Base-by-base conservation (phyloP, 805 yeast genomes). In the Candida insectorum region DNA sequence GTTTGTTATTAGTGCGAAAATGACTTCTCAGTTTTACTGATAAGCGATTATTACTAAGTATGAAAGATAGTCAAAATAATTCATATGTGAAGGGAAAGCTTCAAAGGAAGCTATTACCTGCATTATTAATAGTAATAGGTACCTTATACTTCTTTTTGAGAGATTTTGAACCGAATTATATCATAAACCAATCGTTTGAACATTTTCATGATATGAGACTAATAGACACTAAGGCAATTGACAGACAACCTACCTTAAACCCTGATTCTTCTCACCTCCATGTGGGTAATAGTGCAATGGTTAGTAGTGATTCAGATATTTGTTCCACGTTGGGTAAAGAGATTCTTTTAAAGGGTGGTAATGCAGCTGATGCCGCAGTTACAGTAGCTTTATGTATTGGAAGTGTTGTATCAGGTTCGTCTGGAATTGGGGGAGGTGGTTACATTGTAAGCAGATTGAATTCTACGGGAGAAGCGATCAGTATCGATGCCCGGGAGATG, bases 371-470 rank as follows among this genome's bases (percentile, higher is more conserved):
- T 54, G 95, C 96, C 0, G 85, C 95, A 0, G 81, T 91, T 2
- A 82, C 95, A 0, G 84, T 85, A 9, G 86, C 95, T 0, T 65
- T 91, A 18, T 91, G 98, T 52, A 77, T 91, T 20, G 97, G 97
- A 2, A 71, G 85, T 34, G 60, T 86, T 15, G 85, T 85, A 51
- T 79, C 87, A 42, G 86, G 82, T 62, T 81, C 81, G 37, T 81
- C 95, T 2, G 96, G 97, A 0, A 80, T 91, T 26, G 96, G 97
- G 6, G 97, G 97, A 4, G 97, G 98, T 7, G 86, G 84, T 0
- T 87, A 75, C 47, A 81, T 84, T 27, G 72, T 60, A 9, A 56
- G 63, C 40, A 44, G 51, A 11, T 36, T 21, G 15, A 34, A 45
- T 16, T 41, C 38, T 10, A 34, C 69, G 9, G 68, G 71, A 6